phyloP scores from a whole-genome alignment of 2,329 filamentous ascomycete genomes.

The Sclerotinia borealis region DNA sequence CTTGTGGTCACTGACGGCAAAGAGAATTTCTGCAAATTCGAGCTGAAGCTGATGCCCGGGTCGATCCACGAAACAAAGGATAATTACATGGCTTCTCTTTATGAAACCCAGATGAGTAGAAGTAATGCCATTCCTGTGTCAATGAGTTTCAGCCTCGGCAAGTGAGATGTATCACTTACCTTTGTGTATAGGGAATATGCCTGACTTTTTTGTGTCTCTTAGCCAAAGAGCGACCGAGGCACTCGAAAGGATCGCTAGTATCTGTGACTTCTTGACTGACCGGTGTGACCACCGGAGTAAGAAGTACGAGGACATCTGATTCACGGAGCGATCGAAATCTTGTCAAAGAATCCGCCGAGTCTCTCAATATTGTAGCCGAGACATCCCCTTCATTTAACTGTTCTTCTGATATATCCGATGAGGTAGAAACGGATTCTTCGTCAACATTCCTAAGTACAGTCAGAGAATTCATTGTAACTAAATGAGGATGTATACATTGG shows the following conservation, averaged over 20 bases:
- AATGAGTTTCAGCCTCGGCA: background rate
- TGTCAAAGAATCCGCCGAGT: conserved; percentile 41
- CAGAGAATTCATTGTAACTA: background rate
- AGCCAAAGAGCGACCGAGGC: conserved; percentile 58
- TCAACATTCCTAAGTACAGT: background rate
- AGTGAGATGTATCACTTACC: conserved; percentile 21
- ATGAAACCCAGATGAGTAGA: conserved; percentile 33
- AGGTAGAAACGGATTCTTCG: conserved; percentile 4
- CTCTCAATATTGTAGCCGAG: conserved; percentile 22
- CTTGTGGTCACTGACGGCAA: conserved; percentile 40
- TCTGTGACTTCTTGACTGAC: conserved; percentile 37
- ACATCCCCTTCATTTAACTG: background rate
- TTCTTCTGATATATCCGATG: background rate
- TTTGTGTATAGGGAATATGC: conserved; percentile 65
- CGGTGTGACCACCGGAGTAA: conserved; percentile 52
- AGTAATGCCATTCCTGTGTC: conserved; percentile 42
- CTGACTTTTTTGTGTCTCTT: conserved; percentile 54
- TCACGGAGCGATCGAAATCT: conserved; percentile 41
- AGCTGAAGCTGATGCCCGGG: conserved; percentile 45
- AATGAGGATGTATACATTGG: conserved; percentile 2
- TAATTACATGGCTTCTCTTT: conserved; percentile 35
- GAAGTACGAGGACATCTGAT: conserved; percentile 52
- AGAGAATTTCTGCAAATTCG: conserved; percentile 40
- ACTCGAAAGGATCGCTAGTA: conserved; percentile 64
- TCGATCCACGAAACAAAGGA: conserved; percentile 41